A percentile compares a stretch with the other conserved stretches of the same genome.
These are phyloP conservation scores for Diutina scorzettiae DNA, from an alignment of 1,139 yeast species.

Conservation along the genomic window DNA sequence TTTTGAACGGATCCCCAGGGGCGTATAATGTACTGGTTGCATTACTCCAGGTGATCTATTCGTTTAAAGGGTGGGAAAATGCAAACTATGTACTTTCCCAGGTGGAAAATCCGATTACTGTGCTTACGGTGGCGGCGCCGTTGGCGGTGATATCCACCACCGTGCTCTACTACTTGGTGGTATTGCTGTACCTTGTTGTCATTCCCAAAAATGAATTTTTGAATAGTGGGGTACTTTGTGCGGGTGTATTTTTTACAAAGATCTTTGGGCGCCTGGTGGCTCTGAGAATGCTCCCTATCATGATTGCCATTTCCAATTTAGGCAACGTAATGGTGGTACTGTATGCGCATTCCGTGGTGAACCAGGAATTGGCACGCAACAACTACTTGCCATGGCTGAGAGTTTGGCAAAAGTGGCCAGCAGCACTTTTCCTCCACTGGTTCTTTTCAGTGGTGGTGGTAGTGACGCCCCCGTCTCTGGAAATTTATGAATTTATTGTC, in stretches of 20 bases:
- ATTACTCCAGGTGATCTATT: slow-evolving; percentile 27
- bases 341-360: slow-evolving; percentile 67
- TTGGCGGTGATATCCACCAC: slow-evolving; percentile 49
- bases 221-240: slow-evolving; percentile 56
- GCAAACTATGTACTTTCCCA: slow-evolving; percentile 33
- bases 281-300: slow-evolving; percentile 49
- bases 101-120: slow-evolving; percentile 46
- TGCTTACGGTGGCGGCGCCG: slow-evolving; percentile 64
- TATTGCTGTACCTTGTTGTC: slow-evolving; percentile 63
- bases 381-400: slow-evolving; percentile 59
- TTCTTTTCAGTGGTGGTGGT: slow-evolving; percentile 31
- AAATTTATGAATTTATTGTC: slow-evolving; percentile 36
- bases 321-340: slow-evolving; percentile 74
- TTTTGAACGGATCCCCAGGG: background rate
- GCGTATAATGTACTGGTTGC: slow-evolving; percentile 30
- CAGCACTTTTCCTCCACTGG: slow-evolving; percentile 34
- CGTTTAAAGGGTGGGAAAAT: slow-evolving; percentile 35
- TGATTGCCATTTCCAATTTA: slow-evolving; percentile 62
- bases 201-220: slow-evolving; percentile 53
- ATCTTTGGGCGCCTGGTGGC: slow-evolving; percentile 64
- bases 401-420: slow-evolving; percentile 41
- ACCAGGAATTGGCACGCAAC: slow-evolving; percentile 64
- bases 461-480: slow-evolving; percentile 35
- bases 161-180: slow-evolving; percentile 53
- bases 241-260: slow-evolving; percentile 62